Evolutionary conservation across 805 yeast genomes (phyloP).

Genomic region (Nakazawaea siamensis): DNA sequence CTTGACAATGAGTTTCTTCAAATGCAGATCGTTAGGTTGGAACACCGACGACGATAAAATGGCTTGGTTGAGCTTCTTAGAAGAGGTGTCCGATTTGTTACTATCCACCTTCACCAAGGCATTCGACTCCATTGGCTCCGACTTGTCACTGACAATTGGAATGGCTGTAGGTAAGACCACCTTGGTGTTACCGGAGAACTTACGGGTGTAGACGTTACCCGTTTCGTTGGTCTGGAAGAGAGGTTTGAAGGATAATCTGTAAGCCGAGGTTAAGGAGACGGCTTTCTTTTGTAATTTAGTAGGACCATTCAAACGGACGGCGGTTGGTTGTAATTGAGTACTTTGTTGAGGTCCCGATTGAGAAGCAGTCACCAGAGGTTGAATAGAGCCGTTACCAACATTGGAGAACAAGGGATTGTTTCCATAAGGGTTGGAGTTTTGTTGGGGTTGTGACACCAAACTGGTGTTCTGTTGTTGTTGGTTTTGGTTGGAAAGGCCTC

Average conservation of each 20-base stretch:
- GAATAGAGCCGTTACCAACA: slow-evolving; percentile 24
- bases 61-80: slow-evolving; percentile 36
- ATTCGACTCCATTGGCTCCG: background rate
- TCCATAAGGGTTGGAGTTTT: slow-evolving; percentile 66
- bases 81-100: slow-evolving; percentile 2
- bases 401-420: slow-evolving; percentile 53
- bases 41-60: slow-evolving; percentile 66
- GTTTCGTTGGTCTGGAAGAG: slow-evolving; percentile 27
- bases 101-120: slow-evolving; percentile 1
- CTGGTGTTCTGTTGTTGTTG: slow-evolving; percentile 20
- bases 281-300: slow-evolving; percentile 39
- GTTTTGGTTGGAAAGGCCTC: slow-evolving; percentile 8
- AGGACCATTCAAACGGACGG: slow-evolving; percentile 39
- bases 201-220: background rate
- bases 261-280: slow-evolving; percentile 51
- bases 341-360: slow-evolving; percentile 24
- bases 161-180: slow-evolving; percentile 2
- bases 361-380: slow-evolving; percentile 24
- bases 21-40: slow-evolving; percentile 44
- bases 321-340: slow-evolving; percentile 22
- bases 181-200: background rate
- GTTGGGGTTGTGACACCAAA: slow-evolving; percentile 21
- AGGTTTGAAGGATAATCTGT: slow-evolving; percentile 58
- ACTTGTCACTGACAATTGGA: slow-evolving; percentile 2
- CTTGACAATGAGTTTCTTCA: slow-evolving; percentile 47